These are phyloP conservation scores for Solanum ossicruentum DNA, from an alignment of 257 asterid genomes.

Conservation along the genomic window DNA sequence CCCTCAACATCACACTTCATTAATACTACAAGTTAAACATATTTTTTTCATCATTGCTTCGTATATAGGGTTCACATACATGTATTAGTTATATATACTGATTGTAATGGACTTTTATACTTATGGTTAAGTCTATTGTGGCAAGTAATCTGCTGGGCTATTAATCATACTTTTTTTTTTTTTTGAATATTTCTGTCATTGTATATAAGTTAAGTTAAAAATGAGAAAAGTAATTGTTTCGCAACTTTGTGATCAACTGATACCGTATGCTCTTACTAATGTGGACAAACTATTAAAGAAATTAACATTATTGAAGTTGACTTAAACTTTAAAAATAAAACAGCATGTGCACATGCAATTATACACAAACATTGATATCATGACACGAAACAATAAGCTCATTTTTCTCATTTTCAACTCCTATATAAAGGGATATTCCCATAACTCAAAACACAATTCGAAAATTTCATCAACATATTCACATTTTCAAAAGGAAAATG, in stretches of 20 bases:
- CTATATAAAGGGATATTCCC: background rate
- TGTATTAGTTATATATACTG: no score
- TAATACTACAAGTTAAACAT: background rate
- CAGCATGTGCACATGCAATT: background rate
- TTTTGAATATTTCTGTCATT: no score
- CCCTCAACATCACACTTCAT: background rate
- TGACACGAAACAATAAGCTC: background rate
- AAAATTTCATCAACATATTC: background rate
- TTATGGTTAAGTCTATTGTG: no score
- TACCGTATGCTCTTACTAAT: background rate
- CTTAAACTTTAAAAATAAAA: background rate
- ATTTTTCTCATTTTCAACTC: background rate
- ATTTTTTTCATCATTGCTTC: background rate
- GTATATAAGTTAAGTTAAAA: background rate
- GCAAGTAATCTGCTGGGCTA: no score
- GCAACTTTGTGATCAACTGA: background rate
- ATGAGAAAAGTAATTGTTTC: background rate
- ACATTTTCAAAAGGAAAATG: background rate
- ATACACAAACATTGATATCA: background rate
- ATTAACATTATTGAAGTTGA: background rate
- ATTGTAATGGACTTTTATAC: no score
- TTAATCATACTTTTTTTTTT: no score
- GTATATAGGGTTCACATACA: no score
- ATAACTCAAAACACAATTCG: background rate
- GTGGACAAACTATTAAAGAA: background rate